phyloP scores from a whole-genome alignment of 768 basidiomycete species.

The Exidia glandulosa region DNA sequence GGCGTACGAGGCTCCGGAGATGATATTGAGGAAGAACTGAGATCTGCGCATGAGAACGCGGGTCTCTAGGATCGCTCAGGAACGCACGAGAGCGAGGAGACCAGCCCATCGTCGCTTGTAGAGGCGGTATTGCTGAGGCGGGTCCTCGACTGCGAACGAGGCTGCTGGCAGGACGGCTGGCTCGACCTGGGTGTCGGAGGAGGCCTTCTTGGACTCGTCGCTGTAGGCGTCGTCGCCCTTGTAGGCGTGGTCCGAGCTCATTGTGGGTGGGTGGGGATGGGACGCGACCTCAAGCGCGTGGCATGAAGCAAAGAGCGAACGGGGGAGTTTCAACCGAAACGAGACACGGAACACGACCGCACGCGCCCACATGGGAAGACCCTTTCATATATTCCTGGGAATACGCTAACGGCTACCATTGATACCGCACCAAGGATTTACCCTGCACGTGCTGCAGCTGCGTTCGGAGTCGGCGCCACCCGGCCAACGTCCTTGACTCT shows the following conservation, averaged over 20 bases:
- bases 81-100: conserved; percentile 45
- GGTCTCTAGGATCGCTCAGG: neutral
- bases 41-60: neutral
- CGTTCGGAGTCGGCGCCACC: neutral
- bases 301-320: neutral
- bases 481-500: neutral
- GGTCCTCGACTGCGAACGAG: neutral
- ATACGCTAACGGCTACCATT: too few relatives aligned
- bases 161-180: neutral
- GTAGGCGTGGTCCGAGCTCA: neutral
- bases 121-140: conserved; percentile 35
- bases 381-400: too few relatives aligned
- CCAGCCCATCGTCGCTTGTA: conserved; percentile 65
- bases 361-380: too few relatives aligned
- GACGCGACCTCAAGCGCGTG: neutral
- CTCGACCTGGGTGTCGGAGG: neutral
- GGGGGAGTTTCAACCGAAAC: too few relatives aligned
- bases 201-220: neutral
- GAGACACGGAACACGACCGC: too few relatives aligned
- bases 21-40: conserved; percentile 41
- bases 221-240: neutral
- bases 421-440: too few relatives aligned
- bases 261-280: neutral
- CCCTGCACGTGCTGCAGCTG: neutral
- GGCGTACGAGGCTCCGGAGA: conserved; percentile 55